Evolutionary conservation across 139 green algal genomes (phyloP).

Genomic region (Chlorella sp.): DNA sequence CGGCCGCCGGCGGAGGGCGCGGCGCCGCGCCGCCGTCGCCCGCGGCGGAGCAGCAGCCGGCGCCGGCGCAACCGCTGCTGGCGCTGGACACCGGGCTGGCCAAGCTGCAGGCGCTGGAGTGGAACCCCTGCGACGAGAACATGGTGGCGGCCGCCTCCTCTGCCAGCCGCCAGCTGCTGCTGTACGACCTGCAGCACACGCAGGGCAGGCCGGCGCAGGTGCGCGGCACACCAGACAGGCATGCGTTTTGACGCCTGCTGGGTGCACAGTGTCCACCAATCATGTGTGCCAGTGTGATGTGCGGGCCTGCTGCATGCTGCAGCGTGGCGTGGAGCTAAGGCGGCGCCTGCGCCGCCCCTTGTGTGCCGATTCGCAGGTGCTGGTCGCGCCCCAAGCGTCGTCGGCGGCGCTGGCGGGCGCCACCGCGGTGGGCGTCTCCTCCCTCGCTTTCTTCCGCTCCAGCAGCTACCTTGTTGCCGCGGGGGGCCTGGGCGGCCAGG

Average conservation of each 20-base stretch:
- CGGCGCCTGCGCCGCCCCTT: no score
- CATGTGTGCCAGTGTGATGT: neutral
- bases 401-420: neutral
- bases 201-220: no score
- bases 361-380: neutral
- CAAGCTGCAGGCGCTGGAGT: conserved; percentile 31
- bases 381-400: neutral
- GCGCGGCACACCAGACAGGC: neutral
- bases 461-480: conserved; percentile 4
- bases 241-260: neutral
- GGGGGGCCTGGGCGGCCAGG: conserved; percentile 13
- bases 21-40: neutral
- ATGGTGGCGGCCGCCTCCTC: conserved; percentile 21
- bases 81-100: conserved; percentile 11
- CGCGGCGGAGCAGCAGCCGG: neutral
- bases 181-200: conserved; percentile 43
- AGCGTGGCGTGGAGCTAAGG: no score
- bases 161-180: conserved; percentile 9
- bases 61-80: conserved; percentile 21
- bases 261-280: neutral
- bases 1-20: neutral
- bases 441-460: conserved; percentile 13
- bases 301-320: no score
- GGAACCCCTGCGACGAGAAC: conserved; percentile 35
- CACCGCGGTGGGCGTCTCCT: conserved; percentile 15